These are phyloP conservation scores for Penicillium sp. DNA, from an alignment of 2,329 filamentous ascomycete genomes.

Conservation along the genomic window DNA sequence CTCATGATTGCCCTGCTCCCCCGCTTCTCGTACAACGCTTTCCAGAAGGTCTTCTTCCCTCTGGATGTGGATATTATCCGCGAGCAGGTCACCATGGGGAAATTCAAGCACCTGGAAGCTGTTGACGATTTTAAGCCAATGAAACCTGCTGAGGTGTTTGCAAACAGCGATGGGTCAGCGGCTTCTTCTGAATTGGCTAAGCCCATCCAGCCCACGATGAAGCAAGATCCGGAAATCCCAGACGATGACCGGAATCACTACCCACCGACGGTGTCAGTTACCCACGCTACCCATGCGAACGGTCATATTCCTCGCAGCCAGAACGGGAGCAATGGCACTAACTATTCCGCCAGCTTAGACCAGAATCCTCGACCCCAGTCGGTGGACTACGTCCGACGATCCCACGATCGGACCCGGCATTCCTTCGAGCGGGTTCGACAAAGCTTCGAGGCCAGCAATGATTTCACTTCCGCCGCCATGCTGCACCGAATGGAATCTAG, in stretches of 20 bases:
- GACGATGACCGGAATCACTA: conserved; percentile 93
- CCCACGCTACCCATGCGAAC: conserved; percentile 72
- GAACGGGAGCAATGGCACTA: conserved; percentile 91
- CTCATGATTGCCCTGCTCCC: conserved; percentile 82
- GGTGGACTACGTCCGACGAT: conserved; percentile 62
- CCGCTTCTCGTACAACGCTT: conserved; percentile 78
- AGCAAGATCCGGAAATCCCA: conserved; percentile 66
- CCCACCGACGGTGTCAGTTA: conserved; percentile 71
- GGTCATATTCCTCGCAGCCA: conserved; percentile 82
- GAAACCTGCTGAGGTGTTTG: conserved; percentile 39
- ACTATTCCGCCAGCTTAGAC: conserved; percentile 66
- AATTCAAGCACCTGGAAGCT: conserved; percentile 72
- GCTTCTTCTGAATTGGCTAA: conserved; percentile 41
- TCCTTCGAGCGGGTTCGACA: conserved; percentile 84
- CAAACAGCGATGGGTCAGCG: conserved; percentile 44
- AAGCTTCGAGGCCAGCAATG: conserved; percentile 83
- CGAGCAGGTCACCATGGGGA: conserved; percentile 82
- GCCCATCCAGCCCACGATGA: conserved; percentile 59
- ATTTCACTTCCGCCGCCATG: conserved; percentile 88
- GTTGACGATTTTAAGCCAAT: conserved; percentile 54
- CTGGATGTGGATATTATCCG: conserved; percentile 94
- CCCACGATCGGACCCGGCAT: conserved; percentile 81
- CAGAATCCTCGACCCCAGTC: conserved; percentile 59
- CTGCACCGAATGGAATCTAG: conserved; percentile 80
- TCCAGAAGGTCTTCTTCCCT: conserved; percentile 93